Base-by-base conservation (phyloP, 345 rosid genomes). In the Atalantia buxifolia region DNA sequence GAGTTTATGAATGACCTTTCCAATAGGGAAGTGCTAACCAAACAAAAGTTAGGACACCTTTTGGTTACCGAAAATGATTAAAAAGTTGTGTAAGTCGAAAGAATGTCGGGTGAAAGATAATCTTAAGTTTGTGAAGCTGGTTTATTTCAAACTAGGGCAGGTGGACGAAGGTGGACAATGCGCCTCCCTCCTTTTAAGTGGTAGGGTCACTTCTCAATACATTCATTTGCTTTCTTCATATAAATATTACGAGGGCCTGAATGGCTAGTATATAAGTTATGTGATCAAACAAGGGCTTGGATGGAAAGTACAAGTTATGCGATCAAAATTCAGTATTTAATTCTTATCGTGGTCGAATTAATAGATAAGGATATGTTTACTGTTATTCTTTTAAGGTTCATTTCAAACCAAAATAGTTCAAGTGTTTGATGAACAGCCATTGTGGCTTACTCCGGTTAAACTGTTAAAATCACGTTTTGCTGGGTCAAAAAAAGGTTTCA, bases 41-140 rank as follows among this genome's bases (percentile, higher is more conserved):
- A 30, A 61, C 1, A 75, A 27, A 38, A 36, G 60, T 55, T 33
- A 14, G 48, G 48, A 63, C 76, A 40, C n/a, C 22, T 61, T 45
- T 66, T 8, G 50, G 45, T 48, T 62, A 63, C 71, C 30, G 50
- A 18, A 50, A 71, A 53, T 53, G 57, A 53, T 4, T 53, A 53
- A 53, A 18, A 18, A 45, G 6, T n/a, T 50, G 69, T 3, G 61
- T 27, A 76, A 78, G 57, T 24, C 19, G 79, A 70, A 70, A 75
- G 77, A 68, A 36, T 78, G 84, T 82, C 71, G 81, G 81, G 72
- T 64, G 59, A 80, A 78, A 76, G 72, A 67, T 65, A 53, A 65
- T 50, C 13, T 12, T n/a, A 67, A 28, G 56, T 21, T 25, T 10
- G 19, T 72, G 71, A 63, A 18, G 8, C 30, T 68, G 79, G 71